Conservation (phyloP, 306 rosid species). For the Trifolium subterraneum region DNA sequence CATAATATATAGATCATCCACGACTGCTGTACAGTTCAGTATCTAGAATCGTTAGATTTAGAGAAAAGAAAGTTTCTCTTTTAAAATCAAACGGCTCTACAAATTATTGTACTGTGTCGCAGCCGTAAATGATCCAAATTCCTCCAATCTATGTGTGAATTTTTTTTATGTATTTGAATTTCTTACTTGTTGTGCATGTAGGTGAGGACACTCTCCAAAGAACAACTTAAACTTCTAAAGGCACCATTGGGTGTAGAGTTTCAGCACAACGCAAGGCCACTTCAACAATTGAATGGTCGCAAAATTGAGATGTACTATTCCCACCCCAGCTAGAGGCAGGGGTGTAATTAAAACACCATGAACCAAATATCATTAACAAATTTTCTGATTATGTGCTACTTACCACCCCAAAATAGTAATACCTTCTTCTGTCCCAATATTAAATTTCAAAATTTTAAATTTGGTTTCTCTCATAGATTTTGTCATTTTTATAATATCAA, state of each 20-base stretch:
- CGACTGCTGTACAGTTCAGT: background rate
- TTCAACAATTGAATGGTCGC: constrained; percentile 73
- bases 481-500: too few relatives aligned
- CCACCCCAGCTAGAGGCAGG: background rate
- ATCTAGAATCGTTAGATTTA: background rate
- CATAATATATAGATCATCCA: too few relatives aligned
- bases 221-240: constrained; percentile 62
- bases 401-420: too few relatives aligned
- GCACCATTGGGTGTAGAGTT: constrained; percentile 55
- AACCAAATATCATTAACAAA: too few relatives aligned
- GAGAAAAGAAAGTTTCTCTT: background rate
- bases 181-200: constrained; percentile 8
- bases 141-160: background rate
- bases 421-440: too few relatives aligned
- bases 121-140: background rate
- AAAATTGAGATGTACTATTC: constrained; percentile 45
- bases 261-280: constrained; percentile 74
- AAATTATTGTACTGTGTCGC: background rate
- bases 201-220: constrained; percentile 67
- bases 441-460: too few relatives aligned
- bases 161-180: too few relatives aligned
- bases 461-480: too few relatives aligned
- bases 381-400: too few relatives aligned
- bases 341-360: background rate
- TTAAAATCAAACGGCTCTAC: background rate